Base-by-base conservation (phyloP, 805 yeast species). In the Lipomyces orientalis region DNA sequence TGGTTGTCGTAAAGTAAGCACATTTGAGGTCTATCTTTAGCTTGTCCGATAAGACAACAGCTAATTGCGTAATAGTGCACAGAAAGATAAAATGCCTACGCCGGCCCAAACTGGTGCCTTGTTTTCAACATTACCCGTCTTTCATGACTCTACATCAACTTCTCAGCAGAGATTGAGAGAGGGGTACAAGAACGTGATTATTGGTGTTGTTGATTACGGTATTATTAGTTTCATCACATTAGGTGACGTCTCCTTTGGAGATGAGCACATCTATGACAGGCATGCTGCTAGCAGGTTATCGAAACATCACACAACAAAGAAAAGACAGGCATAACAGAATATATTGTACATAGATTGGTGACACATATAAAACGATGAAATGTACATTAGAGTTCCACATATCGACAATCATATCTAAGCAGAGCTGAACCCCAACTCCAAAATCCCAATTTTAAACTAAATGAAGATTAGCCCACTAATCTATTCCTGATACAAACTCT, bases 191-290 rank as follows among this genome's bases (percentile, higher is more conserved):
- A 81, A 81, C 33, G 79, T 89, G 5, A 77, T 91, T 2, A 69
- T 87, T n/a, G 97, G 97, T 0, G 80, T 89, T 0, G 86, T 91
- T 5, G 95, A 90, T 75, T 82, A 86, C 72, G 97, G 97, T 0
- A 81, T 91, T 4, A 83, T 91, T 19, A 90, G 88, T 74, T 91
- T 89, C 73, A 80, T 86, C 19, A 72, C 73, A n/a, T 63, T 75
- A 1, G 72, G 74, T 0, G 81, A 80, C 54, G 75, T 78, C 0
- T 63, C 71, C n/a, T 67, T 76, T 58, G 74, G 73, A 2, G 71
- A 71, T 56, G 75, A 73, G 22, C 52, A 43, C 39, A 60, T 72
- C 4, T 64, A 34, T 51, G 54, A 60, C 37, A 33, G 25, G 60
- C 8, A 9, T 10, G 33, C 59, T 16, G 35, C 54, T 25, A 57